Percentiles rank a stretch among this genome's conserved stretches.
Evolutionary conservation across 140 eudicot species (phyloP).

Genomic region (Anethum foeniculum): DNA sequence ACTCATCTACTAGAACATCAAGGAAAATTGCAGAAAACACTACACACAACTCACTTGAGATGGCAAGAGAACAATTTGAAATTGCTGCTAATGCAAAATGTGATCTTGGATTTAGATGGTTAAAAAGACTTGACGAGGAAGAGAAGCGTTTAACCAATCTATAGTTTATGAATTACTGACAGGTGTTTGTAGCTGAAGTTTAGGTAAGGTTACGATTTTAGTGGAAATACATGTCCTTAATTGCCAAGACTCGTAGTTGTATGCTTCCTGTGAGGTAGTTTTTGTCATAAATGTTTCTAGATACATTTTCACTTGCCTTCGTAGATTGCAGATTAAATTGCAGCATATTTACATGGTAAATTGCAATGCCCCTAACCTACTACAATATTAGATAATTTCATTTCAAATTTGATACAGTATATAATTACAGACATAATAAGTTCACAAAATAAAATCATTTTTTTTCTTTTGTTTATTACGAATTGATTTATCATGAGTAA

Average conservation of each 20-base stretch:
- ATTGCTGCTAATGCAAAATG: conserved; percentile 73
- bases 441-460: background rate
- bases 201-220: background rate
- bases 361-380: background rate
- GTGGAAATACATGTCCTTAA: too few species aligned
- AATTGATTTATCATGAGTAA: too few species aligned
- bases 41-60: conserved; percentile 34
- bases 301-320: background rate
- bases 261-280: too few species aligned
- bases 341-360: background rate
- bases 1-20: conserved; percentile 20
- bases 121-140: conserved; percentile 67
- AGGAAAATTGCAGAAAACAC: conserved; percentile 23
- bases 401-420: background rate
- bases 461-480: too few species aligned
- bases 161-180: background rate
- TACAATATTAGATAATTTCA: background rate
- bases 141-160: conserved; percentile 35
- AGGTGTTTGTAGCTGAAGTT: background rate
- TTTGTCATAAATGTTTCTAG: too few species aligned
- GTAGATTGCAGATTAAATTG: background rate
- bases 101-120: conserved; percentile 86
- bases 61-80: conserved; percentile 69
- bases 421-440: background rate
- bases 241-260: too few species aligned